phyloP scores from a whole-genome alignment of 345 rosid species.

The Arabidopsis suecica region DNA sequence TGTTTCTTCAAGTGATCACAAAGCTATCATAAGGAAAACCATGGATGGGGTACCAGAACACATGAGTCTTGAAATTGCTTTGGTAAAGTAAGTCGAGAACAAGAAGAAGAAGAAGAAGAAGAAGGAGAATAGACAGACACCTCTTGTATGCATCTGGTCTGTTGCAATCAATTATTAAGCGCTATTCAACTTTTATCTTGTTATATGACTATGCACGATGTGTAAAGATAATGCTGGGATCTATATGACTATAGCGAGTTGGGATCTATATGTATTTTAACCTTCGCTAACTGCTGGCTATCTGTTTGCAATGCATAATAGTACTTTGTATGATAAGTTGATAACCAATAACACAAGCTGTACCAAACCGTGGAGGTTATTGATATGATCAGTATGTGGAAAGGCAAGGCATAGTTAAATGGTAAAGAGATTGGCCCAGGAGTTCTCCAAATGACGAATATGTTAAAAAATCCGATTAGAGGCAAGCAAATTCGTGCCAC shows the following conservation, averaged over 20 bases:
- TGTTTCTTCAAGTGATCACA: neutral
- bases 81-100: no score
- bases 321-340: neutral
- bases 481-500: constrained; percentile 64
- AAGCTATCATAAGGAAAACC: constrained; percentile 15
- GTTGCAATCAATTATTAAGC: neutral
- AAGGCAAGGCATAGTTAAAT: constrained; percentile 93
- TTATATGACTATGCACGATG: neutral
- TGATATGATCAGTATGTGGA: constrained; percentile 89
- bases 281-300: neutral
- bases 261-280: neutral
- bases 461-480: constrained; percentile 69
- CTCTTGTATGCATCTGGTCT: neutral
- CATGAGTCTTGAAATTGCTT: constrained; percentile 20
- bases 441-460: constrained; percentile 54
- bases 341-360: neutral
- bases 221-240: neutral
- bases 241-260: neutral
- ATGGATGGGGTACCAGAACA: constrained; percentile 28
- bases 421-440: constrained; percentile 92
- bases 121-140: neutral
- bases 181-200: neutral
- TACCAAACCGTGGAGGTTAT: constrained; percentile 21
- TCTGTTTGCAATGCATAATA: neutral
- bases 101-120: no score